Evolutionary conservation across 2,329 filamentous ascomycete genomes (phyloP), one percentile per base, ranked within the genome.

Genomic region (Amauroascus verrucosus): DNA sequence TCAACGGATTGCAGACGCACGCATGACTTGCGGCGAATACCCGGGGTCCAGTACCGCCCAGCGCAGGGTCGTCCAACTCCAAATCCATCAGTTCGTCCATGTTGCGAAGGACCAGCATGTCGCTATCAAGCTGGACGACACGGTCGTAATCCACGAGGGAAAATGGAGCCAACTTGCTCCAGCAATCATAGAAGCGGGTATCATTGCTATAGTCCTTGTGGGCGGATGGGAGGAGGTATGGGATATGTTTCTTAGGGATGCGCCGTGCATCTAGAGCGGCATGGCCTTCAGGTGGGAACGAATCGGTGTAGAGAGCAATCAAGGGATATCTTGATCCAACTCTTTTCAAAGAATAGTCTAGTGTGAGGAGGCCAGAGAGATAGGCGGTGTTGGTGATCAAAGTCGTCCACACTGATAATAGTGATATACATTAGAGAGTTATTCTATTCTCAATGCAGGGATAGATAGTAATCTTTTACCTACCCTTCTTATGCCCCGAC

Each of bases 31-130:
- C 87, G 1, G 87, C 88, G 68, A 95, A 91, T 32, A 95, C 85
- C 43, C 79, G 76, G 43, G 76, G 65, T 20, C 84, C 81, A 16
- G 71, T 72, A 9, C 62, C 81, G 1, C 62, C 72, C 55, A 75
- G 55, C 40, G 70, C 72, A 0, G 79, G 73, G 18, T 72, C 64
- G 67, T 91, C 86, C 44, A 94, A 78, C 57, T 80, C 73, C 48
- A 95, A 62, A n/a, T 87, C 81, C 87, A 95, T 94, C 60, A 95
- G 74, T 72, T 94, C 88, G 67, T 95, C 89, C 86, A 95, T 95
- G 70, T 94, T 94, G 62, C 77, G 77, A 59, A 84, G 70, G 6
- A 88, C 82, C 48, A 95, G 72, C 88, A 95, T 95, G 72, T 95
- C 89, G 63, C 84, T 85, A 71, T 95, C 89, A 52, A 95, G 77